Conservation (phyloP, 2,329 filamentous ascomycete species). For the Cercospora sp. region DNA sequence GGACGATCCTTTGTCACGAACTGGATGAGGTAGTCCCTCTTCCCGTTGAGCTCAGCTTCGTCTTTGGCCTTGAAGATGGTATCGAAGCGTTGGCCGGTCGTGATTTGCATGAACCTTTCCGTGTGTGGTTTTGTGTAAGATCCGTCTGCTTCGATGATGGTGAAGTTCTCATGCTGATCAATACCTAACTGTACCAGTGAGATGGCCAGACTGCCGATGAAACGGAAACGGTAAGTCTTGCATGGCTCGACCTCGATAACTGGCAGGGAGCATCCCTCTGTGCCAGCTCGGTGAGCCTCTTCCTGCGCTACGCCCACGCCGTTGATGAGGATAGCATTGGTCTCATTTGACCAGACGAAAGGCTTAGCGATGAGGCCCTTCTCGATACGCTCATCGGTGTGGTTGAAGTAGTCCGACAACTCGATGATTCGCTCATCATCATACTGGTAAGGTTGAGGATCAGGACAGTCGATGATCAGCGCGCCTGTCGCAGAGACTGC, state of each 20-base stretch:
- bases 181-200: slow-evolving; percentile 57
- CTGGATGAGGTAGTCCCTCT: slow-evolving; percentile 48
- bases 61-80: slow-evolving; percentile 57
- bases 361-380: slow-evolving; percentile 51
- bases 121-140: slow-evolving; percentile 53
- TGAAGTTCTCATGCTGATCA: slow-evolving; percentile 57
- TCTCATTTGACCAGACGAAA: slow-evolving; percentile 61
- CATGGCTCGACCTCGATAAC: slow-evolving; percentile 61
- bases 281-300: slow-evolving; percentile 23
- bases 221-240: slow-evolving; percentile 62
- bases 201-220: slow-evolving; percentile 59
- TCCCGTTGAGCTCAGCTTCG: slow-evolving; percentile 44
- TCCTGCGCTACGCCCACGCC: slow-evolving; percentile 42
- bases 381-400: slow-evolving; percentile 55
- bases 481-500: slow-evolving; percentile 58
- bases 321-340: slow-evolving; percentile 59
- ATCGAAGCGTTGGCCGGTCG: slow-evolving; percentile 62
- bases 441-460: slow-evolving; percentile 56
- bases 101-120: slow-evolving; percentile 56
- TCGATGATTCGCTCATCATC: slow-evolving; percentile 61
- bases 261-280: slow-evolving; percentile 31
- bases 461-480: slow-evolving; percentile 57
- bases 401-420: slow-evolving; percentile 59
- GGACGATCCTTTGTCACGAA: slow-evolving; percentile 55
- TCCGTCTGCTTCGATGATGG: slow-evolving; percentile 61